phyloP scores from a whole-genome alignment of 73 alveolate species.

The Paramecium bursaria region DNA sequence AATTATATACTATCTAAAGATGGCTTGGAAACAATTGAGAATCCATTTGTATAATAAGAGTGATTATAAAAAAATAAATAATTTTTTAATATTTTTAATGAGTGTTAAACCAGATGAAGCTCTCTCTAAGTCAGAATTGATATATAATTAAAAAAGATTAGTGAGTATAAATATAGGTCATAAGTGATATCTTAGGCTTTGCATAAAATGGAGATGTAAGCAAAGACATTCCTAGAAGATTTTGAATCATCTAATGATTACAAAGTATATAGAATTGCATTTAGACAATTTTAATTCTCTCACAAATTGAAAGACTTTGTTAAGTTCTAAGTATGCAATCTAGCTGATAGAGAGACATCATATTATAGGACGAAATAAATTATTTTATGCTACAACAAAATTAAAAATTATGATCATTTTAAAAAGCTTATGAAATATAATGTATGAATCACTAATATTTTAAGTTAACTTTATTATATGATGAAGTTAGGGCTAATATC shows the following conservation, averaged over 20 bases:
- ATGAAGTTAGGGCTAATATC: constrained; percentile 51
- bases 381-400: constrained; percentile 33
- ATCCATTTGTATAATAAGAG: too few species aligned
- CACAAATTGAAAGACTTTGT: constrained; percentile 5
- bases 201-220: constrained; percentile 9
- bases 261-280: constrained; percentile 30
- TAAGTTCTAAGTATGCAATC: constrained; percentile 17
- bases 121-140: constrained; percentile 4
- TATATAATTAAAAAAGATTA: constrained; percentile 16
- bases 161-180: too few species aligned
- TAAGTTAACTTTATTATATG: constrained; percentile 16
- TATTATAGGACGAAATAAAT: constrained; percentile 17
- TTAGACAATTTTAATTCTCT: constrained; percentile 35
- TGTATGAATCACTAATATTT: constrained; percentile 6
- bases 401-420: constrained; percentile 18
- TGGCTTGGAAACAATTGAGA: too few species aligned
- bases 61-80: too few species aligned
- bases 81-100: constrained; percentile 19
- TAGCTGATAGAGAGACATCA: background rate
- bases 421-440: constrained; percentile 31
- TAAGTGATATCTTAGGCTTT: constrained; percentile 30
- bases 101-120: constrained; percentile 54
- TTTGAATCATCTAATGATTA: constrained; percentile 42
- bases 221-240: constrained; percentile 5
- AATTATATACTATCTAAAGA: too few species aligned